Conservation (phyloP, 1,139 yeast genomes). For the Pneumocystis oryctolagi region DNA sequence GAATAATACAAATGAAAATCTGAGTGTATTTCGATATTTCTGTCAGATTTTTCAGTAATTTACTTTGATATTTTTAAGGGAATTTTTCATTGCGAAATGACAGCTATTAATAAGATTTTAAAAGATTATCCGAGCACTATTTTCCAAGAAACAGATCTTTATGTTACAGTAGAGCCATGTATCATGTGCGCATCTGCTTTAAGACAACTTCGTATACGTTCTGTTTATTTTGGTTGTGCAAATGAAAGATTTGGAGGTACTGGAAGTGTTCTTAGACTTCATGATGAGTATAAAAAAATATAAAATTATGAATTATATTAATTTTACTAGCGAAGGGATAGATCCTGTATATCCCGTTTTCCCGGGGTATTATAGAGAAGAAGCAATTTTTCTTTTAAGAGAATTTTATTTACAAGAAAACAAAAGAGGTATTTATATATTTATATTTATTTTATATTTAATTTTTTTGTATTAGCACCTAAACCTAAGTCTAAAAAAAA, state of each 20-base stretch:
- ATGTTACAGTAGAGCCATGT: constrained; percentile 96
- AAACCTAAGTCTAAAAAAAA: constrained; percentile 60
- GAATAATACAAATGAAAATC: constrained; percentile 76
- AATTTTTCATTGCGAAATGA: constrained; percentile 81
- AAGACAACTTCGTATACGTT: constrained; percentile 57
- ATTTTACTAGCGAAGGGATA: constrained; percentile 6
- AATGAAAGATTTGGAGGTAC: constrained; percentile 95
- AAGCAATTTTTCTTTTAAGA: constrained; percentile 67
- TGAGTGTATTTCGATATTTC: constrained; percentile 29
- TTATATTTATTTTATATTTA: neutral
- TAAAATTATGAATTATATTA: neutral
- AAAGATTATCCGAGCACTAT: constrained; percentile 22
- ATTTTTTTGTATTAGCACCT: constrained; percentile 44
- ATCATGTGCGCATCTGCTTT: constrained; percentile 94
- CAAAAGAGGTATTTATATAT: constrained; percentile 20
- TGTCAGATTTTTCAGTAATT: neutral
- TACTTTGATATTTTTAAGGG: constrained; percentile 28
- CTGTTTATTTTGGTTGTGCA: constrained; percentile 79
- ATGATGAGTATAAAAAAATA: constrained; percentile 19
- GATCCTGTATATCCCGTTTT: constrained; percentile 38
- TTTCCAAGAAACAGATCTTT: constrained; percentile 43
- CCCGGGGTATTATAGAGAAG: constrained; percentile 70
- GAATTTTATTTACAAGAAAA: constrained; percentile 39
- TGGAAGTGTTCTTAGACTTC: constrained; percentile 63
- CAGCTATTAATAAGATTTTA: constrained; percentile 51